A percentile compares a stretch with the other conserved stretches of the same genome.
phyloP scores from a whole-genome alignment of 2,329 filamentous ascomycete species.

The Paecilomyces sp. region DNA sequence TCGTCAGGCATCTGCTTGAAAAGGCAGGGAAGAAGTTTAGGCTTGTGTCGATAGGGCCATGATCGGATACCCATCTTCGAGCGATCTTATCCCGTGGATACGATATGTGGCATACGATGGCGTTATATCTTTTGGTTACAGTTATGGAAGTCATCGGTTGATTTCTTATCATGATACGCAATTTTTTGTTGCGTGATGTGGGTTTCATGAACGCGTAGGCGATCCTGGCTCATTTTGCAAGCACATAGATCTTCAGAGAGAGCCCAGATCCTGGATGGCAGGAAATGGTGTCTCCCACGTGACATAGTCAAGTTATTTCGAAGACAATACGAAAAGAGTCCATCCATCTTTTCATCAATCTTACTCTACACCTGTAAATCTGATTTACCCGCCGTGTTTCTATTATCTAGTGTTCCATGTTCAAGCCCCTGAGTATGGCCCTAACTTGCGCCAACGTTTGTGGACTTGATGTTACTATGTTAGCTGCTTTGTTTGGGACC shows the following conservation, averaged over 20 bases:
- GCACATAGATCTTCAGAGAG: neutral
- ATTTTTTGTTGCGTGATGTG: neutral
- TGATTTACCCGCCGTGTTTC: slow-evolving; percentile 9
- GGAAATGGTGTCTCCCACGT: neutral
- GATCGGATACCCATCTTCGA: neutral
- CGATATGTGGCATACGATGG: neutral
- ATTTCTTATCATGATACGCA: neutral
- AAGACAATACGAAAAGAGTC: slow-evolving; percentile 14
- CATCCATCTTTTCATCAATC: slow-evolving; percentile 10
- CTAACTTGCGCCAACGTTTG: neutral
- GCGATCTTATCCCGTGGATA: neutral
- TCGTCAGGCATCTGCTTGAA: neutral
- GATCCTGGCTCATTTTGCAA: neutral
- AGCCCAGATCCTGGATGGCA: neutral
- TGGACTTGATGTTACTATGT: neutral
- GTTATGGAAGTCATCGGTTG: neutral
- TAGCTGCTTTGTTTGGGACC: neutral
- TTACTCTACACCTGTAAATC: slow-evolving; percentile 12
- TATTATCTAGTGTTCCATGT: neutral
- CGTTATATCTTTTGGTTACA: neutral
- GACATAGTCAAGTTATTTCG: slow-evolving; percentile 8
- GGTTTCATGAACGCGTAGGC: neutral
- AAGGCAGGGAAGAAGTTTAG: neutral
- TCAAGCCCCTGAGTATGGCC: neutral
- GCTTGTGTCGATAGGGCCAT: neutral